Conservation (phyloP, 352 stramenopile species). For the Blastocystis sp. region DNA sequence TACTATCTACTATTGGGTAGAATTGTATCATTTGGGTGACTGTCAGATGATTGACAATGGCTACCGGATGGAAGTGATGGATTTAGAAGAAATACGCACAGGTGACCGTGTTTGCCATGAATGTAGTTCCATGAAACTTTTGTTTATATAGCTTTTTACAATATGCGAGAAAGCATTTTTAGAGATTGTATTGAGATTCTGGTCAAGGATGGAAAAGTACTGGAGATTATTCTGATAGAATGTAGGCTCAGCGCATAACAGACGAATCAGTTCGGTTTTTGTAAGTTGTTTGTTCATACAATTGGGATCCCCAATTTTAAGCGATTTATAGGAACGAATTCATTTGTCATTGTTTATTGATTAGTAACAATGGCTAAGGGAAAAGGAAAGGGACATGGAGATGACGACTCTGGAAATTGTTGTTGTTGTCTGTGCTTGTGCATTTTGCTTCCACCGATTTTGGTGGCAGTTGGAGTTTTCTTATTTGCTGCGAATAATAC, state of each 20-base stretch:
- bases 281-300: not conserved
- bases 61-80: constrained; percentile 54
- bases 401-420: constrained; percentile 23
- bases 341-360: not conserved
- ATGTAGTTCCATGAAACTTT: not conserved
- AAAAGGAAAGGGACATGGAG: constrained; percentile 53
- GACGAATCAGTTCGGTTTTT: constrained; percentile 47
- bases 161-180: constrained; percentile 37
- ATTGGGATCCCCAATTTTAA: not conserved
- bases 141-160: constrained; percentile 38
- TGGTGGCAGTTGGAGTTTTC: constrained; percentile 7
- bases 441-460: constrained; percentile 4
- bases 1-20: constrained; percentile 39
- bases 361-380: constrained; percentile 32
- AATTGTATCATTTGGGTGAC: not conserved
- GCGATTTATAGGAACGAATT: not conserved
- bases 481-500: constrained; percentile 13
- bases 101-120: constrained; percentile 40
- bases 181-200: constrained; percentile 29
- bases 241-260: constrained; percentile 32
- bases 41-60: constrained; percentile 32
- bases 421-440: constrained; percentile 35
- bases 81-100: constrained; percentile 28
- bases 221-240: not conserved
- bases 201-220: constrained; percentile 35